Base-by-base conservation (phyloP, 768 basidiomycete genomes). In the Dendrothele bispora region DNA sequence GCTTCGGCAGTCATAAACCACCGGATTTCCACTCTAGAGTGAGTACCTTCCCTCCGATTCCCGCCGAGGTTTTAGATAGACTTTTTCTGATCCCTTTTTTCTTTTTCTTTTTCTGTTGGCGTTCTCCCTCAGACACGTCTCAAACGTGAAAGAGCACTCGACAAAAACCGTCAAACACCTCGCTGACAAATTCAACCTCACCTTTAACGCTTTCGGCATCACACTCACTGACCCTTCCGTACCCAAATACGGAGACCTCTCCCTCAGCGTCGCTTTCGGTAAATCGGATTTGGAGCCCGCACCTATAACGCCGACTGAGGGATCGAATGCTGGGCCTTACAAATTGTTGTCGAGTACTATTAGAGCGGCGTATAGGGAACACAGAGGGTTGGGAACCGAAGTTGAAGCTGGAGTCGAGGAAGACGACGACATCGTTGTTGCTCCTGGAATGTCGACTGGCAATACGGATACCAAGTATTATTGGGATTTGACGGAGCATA, bases 1-100 rank as follows among this genome's bases (percentile, higher is more conserved):
- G 77, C 69, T 1, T 69, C 56, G 39, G 78, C 74, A 1, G 56
- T 79, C 25, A 61, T 81, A 18, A 80, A 82, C 49, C 78, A 79
- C 50, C 74, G 79, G 2, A 70, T 82, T 22, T 66, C 71, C 8
- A 62, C 65, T 2, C 64, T 69, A 38, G 78, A 72, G 74, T 64
- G 20, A 37, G n/a, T n/a, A n/a, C n/a, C n/a, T n/a, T n/a, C n/a
- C n/a, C n/a, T n/a, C n/a, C n/a, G n/a, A n/a, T n/a, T n/a, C n/a
- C n/a, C n/a, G n/a, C n/a, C n/a, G n/a, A n/a, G n/a, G n/a, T n/a
- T n/a, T n/a, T n/a, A n/a, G n/a, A n/a, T n/a, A n/a, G n/a, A n/a
- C n/a, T n/a, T 25, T 17, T 32, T 11, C 15, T 29, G 25, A 25
- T 27, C 39, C 11, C 12, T 7, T 25, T 38, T 22, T 15, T 20